Percentiles rank a stretch among this genome's conserved stretches.
Conservation (phyloP, 441 rosid genomes). For the Populus hybrid region DNA sequence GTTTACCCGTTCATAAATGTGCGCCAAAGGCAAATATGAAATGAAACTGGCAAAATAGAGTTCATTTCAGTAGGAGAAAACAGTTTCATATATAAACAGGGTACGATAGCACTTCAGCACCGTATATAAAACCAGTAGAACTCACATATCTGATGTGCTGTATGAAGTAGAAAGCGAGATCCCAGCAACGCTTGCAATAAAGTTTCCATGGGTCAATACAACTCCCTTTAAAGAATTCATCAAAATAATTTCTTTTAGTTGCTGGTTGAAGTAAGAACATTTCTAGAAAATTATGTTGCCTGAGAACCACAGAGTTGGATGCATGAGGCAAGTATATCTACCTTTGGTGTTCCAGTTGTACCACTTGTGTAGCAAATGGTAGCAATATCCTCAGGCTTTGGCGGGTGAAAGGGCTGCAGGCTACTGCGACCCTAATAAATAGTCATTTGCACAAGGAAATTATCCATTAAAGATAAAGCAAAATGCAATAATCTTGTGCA, state of each 20-base stretch:
- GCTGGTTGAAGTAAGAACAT: conserved; percentile 19
- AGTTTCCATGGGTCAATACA: conserved; percentile 81
- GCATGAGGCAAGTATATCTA: conserved; percentile 26
- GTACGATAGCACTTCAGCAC: conserved; percentile 14
- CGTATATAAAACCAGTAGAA: conserved; percentile 23
- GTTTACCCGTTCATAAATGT: conserved; percentile 88
- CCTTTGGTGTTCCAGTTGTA: conserved; percentile 99
- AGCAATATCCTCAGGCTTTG: conserved; percentile 87
- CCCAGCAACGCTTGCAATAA: conserved; percentile 94
- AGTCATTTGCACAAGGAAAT: conserved; percentile 32
- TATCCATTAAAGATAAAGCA: conserved; percentile 13
- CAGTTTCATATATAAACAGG: conserved; percentile 15
- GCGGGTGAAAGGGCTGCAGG: conserved; percentile 78
- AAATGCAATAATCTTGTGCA: not conserved
- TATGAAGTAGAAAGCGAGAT: conserved; percentile 39
- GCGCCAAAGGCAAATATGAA: conserved; percentile 98
- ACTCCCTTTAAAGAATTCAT: conserved; percentile 64
- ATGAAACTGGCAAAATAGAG: conserved; percentile 61
- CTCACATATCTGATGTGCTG: conserved; percentile 87
- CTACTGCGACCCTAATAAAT: conserved; percentile 79
- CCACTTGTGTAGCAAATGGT: conserved; percentile 99
- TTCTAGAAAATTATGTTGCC: conserved; percentile 7
- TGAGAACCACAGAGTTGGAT: conserved; percentile 15
- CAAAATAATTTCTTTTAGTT: conserved; percentile 27
- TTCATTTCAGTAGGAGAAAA: conserved; percentile 19